Base-by-base conservation (phyloP, 805 yeast genomes). In the Metschnikowia matae region DNA sequence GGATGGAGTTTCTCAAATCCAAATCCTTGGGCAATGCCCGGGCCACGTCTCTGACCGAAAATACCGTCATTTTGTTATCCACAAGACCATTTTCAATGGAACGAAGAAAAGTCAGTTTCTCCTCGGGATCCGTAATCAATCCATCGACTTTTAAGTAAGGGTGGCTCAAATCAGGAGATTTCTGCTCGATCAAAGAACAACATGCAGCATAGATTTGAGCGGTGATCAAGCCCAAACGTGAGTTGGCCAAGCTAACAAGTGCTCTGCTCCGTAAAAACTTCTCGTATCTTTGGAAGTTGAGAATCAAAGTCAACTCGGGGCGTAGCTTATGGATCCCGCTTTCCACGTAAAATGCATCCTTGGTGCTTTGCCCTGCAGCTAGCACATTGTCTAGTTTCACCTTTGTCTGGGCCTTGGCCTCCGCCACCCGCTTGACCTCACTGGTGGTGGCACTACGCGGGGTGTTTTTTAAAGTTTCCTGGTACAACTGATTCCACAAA, bases 171-270 rank as follows among this genome's bases (percentile, higher is more conserved):
- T 65, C 70, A 6, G 81, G 79, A 4, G 85, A 78, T 44, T 69
- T 70, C 54, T 70, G 74, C 63, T 89, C 97, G 17, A 87, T 72
- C 37, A 77, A 62, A 15, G 66, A 56, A 50, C 94, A 75, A 3
- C 84, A 81, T 10, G 74, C 65, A 42, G 74, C 73, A 62, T 87
- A 92, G 10, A 94, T 75, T 40, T 73, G 66, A 0, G 94, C 75
- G 0, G 95, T 75, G 2, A 86, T 65, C 6, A 75, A 67, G 2
- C 98, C 98, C 32, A 90, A 67, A 48, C 89, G 76, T 42, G 85
- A 84, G 31, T 76, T 73, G 13, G 85, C 86, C 45, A 86, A 75
- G 33, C 80, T 79, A 1, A 73, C 80, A 14, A 94, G 73, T 56
- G 86, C 86, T 41, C 71, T 65, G 10, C 86, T 77, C 56, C 97